Evolutionary conservation across 2,329 filamentous ascomycete species (phyloP), one percentile per base, ranked within the genome.

Genomic region (Myrmaecium sp.): DNA sequence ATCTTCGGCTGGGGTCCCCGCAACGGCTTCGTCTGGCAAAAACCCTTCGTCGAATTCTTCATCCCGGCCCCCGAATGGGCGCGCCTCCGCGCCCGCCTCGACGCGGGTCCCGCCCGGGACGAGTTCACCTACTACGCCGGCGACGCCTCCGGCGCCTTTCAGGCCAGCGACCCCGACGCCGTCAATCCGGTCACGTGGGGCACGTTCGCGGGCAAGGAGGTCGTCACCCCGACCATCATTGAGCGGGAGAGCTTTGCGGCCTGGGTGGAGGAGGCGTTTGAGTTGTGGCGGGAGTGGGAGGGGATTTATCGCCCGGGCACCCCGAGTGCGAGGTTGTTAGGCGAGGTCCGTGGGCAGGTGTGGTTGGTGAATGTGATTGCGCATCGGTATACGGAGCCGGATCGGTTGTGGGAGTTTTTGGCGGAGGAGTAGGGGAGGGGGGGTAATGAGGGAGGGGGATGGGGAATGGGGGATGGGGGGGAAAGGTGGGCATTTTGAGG

Each of bases 121-220:
- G 64, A 69, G 26, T 66, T 94, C 19, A 82, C 78, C 37, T 98
- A 81, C 64, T 94, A 92, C 52, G 86, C 86, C 4, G 71, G 72
- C 27, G 92, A 92, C 47, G 64, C 66, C 0, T 56, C 59, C 2
- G 80, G 81, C n/a, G 76, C 81, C 32, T 91, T 89, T 44, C 61
- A 73, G 32, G 77, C 78, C 9, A 81, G 51, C 5, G 52, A 58
- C 23, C 54, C 74, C 1, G 69, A 79, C 34, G 51, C 58, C 41
- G 86, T 91, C 16, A 94, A 95, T 44, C 83, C 86, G 0, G 89
- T 98, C 2, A 98, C 89, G 0, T 95, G 86, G 86, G 86, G 86
- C 27, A 81, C 83, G 1, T 95, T 95, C 54, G 77, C 80, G 0
- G 82, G 82, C 21, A 94, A 94, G 55, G 86, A 95, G 52, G 95